phyloP scores from a whole-genome alignment of 2,329 filamentous ascomycete species.

The Paracorniculantispora psalliotae region DNA sequence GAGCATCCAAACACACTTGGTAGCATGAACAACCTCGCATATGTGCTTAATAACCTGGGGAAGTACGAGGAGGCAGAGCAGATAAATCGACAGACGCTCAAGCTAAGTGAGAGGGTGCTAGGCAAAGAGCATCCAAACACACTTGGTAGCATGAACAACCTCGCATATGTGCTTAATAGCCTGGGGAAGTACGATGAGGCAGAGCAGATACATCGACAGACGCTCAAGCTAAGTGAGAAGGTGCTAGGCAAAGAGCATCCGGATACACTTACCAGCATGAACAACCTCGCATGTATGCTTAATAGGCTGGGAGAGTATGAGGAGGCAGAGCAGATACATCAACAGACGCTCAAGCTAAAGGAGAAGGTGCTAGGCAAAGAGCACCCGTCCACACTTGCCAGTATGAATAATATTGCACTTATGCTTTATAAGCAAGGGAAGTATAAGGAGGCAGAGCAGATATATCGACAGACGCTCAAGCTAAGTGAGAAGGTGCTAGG shows the following conservation, averaged over 20 bases:
- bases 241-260: constrained; percentile 12
- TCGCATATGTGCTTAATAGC: constrained; percentile 16
- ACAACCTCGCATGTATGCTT: constrained; percentile 14
- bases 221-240: constrained; percentile 12
- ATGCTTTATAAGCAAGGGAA: background rate
- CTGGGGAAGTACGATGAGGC: background rate
- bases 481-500: background rate
- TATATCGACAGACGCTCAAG: background rate
- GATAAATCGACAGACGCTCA: constrained; percentile 10
- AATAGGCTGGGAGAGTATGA: constrained; percentile 10
- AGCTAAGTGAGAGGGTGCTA: constrained; percentile 24
- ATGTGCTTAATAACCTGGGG: background rate
- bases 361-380: constrained; percentile 13
- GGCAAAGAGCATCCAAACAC: background rate
- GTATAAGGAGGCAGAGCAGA: background rate
- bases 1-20: constrained; percentile 15
- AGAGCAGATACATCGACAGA: constrained; percentile 9
- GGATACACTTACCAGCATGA: constrained; percentile 16
- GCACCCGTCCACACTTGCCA: background rate
- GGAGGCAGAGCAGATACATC: constrained; percentile 17
- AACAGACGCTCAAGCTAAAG: constrained; percentile 10
- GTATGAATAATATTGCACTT: background rate
- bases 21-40: constrained; percentile 13
- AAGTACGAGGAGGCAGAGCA: background rate
- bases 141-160: constrained; percentile 19